Evolutionary conservation across 1,284 basidiomycete genomes (phyloP), one percentile per base, ranked within the genome.

Genomic region (Fomes fomentarius): DNA sequence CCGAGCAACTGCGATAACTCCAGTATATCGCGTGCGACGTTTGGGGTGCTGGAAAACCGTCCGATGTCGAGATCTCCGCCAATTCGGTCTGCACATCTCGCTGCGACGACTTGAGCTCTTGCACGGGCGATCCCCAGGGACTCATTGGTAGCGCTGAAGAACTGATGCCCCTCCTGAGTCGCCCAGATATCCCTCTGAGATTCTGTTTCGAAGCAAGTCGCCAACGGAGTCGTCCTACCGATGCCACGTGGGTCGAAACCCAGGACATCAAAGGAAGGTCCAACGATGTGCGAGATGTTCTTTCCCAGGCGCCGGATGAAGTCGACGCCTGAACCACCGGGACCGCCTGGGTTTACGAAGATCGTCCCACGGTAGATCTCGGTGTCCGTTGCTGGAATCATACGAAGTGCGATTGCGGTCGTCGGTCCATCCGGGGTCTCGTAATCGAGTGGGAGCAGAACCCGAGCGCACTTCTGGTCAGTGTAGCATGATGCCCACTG

Each of bases 311-410:
- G 41, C 3, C 64, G 44, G 17, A 77, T 57, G 0, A 72, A 34
- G 10, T 69, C 60, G 4, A 79, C 72, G 11, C 80, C 80, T 47
- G 76, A 75, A 1, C 73, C 78, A 3, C 80, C 80, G 6, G 80
- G 80, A 1, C 80, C 80, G 1, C 80, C 80, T 0, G 81, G 81
- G 55, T 83, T 83, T 61, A 80, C 66, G 2, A 81, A 65, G 17
- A 82, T 66, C 0, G 78, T 75, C 0, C 80, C 79, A 24, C 69
- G 68, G 58, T 79, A 78, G 33, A 71, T 63, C 53, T 64, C 34
- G 34, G 47, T 46, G 28, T 60, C 31, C 40, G 66, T 42, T 15
- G 53, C 62, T 0, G 67, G 71, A 19, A 72, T 66, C 54, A 64
- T 55, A 17, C 55, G 62, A 17, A 78, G 53, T 1, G 77, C 76